Percentiles rank a stretch among this genome's conserved stretches.
Evolutionary conservation across 2,329 filamentous ascomycete genomes (phyloP).

Genomic region (Microdochium paspali): DNA sequence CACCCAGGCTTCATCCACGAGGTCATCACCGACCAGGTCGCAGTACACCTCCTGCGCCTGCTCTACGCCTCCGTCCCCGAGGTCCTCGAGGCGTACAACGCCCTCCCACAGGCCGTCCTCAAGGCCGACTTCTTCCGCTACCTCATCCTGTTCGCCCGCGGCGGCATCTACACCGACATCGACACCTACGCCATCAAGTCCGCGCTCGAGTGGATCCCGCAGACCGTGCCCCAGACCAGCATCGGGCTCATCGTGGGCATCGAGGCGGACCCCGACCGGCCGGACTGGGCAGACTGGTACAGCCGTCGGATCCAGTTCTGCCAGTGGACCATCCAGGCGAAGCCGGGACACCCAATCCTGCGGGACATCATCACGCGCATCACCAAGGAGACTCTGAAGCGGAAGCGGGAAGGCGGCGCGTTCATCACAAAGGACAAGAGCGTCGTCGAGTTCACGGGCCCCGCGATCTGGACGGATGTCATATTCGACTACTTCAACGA

Average conservation of each 20-base stretch:
- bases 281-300: slow-evolving; percentile 94
- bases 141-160: slow-evolving; percentile 52
- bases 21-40: slow-evolving; percentile 87
- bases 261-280: slow-evolving; percentile 87
- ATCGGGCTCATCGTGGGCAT: slow-evolving; percentile 89
- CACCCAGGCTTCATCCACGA: slow-evolving; percentile 94
- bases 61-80: slow-evolving; percentile 79
- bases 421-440: slow-evolving; percentile 50
- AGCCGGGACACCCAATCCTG: slow-evolving; percentile 86
- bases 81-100: slow-evolving; percentile 65
- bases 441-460: slow-evolving; percentile 90
- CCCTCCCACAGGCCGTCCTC: slow-evolving; percentile 64
- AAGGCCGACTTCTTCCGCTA: slow-evolving; percentile 77
- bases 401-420: slow-evolving; percentile 50
- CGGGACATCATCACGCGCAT: slow-evolving; percentile 81
- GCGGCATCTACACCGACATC: slow-evolving; percentile 76
- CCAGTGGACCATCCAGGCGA: slow-evolving; percentile 97
- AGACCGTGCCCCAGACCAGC: slow-evolving; percentile 62
- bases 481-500: slow-evolving; percentile 95
- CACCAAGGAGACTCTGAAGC: slow-evolving; percentile 68
- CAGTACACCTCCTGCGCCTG: slow-evolving; percentile 70
- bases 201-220: slow-evolving; percentile 79
- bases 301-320: slow-evolving; percentile 95
- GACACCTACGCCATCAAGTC: slow-evolving; percentile 81
- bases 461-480: slow-evolving; percentile 86